Base-by-base conservation (phyloP, 2,329 filamentous ascomycete genomes). In the Graphiopsis chlorocephala region DNA sequence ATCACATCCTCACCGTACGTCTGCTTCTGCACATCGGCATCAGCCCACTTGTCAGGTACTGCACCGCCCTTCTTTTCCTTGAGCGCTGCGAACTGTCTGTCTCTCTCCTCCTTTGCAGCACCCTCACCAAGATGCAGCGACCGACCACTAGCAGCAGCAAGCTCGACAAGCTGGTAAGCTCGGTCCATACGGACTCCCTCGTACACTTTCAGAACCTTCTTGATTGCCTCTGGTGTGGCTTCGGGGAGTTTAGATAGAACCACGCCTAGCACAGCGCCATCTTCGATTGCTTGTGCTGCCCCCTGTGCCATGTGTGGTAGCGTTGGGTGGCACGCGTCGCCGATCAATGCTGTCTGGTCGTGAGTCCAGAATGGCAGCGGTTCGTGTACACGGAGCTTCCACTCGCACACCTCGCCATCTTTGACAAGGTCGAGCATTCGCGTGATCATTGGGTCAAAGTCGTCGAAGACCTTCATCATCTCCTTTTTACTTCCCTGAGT, bases 391-490 rank as follows among this genome's bases (percentile, higher is more conserved):
- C 86, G 79, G 52, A 90, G 77, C 68, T 86, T 87, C 85, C 88
- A 90, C 73, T 90, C 87, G 68, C 86, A 85, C 5, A 90, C 83
- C 68, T 87, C 86, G n/a, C 86, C 86, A 53, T 86, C 83, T 0
- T 86, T 86, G 0, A 88, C 86, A 17, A 86, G 78, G 66, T 86
- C 78, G 15, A 90, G 78, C 83, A 89, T 84, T 25, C 82, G 80
- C 66, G 84, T 83, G 2, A 90, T 81, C 72, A 83, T 82, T 1
- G 86, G 86, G 64, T 84, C 87, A 72, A 88, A 90, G 64, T 85
- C 85, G 1, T 74, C 74, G 70, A 84, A 90, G 0, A 87, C 83
- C 1, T 80, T 73, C 67, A 89, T 72, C 86, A 90, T 89, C 14
- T 82, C 82, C 56, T 80, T 76, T 71, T 88, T 89, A 48, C 80